These are phyloP conservation scores for Lantana camara DNA, from an alignment of 257 asterid species.

Conservation along the genomic window DNA sequence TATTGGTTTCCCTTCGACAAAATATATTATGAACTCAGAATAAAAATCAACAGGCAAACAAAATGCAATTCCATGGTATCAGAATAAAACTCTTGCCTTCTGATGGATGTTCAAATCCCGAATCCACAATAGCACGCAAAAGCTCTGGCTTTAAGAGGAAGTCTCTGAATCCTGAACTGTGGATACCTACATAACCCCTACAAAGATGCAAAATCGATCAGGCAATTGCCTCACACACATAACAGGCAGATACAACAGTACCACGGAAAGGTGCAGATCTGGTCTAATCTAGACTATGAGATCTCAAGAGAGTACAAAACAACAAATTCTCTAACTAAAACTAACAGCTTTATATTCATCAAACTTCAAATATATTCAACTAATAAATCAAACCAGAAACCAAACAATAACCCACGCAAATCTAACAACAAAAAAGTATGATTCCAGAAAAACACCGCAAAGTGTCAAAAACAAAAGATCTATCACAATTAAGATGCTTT, in stretches of 20 bases:
- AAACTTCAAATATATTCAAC: background rate
- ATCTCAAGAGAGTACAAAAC: background rate
- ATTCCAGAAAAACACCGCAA: background rate
- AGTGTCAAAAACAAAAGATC: background rate
- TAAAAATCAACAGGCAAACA: too few species aligned
- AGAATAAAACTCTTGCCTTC: conserved; percentile 42
- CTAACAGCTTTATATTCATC: background rate
- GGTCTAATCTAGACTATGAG: background rate
- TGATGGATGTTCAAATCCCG: conserved; percentile 67
- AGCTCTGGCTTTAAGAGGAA: conserved; percentile 65
- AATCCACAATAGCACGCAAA: conserved; percentile 60
- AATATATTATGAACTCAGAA: background rate
- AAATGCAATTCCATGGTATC: too few species aligned
- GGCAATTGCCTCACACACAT: background rate
- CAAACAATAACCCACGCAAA: background rate
- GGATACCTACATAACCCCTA: conserved; percentile 67
- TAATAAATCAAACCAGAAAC: background rate
- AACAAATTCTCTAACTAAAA: background rate
- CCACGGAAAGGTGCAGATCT: background rate
- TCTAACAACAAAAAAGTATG: background rate
- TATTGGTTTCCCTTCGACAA: too few species aligned
- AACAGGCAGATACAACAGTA: background rate
- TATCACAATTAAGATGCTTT: background rate
- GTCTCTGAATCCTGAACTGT: conserved; percentile 65
- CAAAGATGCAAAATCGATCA: background rate